These are phyloP conservation scores for Lolium perenne DNA, from an alignment of 176 grass and related monocot genomes.

Conservation along the genomic window DNA sequence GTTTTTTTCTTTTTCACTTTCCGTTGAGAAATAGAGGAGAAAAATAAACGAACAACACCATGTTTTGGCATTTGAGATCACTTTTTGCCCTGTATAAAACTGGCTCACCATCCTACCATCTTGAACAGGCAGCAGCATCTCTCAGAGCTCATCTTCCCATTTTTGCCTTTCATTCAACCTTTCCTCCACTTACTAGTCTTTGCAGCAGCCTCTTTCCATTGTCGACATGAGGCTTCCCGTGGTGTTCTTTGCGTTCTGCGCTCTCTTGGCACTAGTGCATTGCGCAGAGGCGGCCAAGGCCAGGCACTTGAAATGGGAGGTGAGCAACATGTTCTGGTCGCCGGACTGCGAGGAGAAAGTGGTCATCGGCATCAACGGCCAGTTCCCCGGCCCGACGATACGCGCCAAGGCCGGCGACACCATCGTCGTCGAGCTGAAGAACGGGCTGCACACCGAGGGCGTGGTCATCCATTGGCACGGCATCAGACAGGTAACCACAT, in stretches of 20 bases:
- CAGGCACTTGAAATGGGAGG: conserved; percentile 76
- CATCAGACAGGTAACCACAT: conserved; percentile 64
- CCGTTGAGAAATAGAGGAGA: background rate
- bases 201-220: background rate
- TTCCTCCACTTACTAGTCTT: conserved; percentile 41
- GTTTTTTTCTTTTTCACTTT: background rate
- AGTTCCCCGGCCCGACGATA: conserved; percentile 79
- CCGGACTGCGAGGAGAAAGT: conserved; percentile 79
- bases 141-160: background rate
- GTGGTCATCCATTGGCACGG: conserved; percentile 95
- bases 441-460: conserved; percentile 73
- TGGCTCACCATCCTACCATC: background rate
- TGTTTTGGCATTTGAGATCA: too few relatives aligned
- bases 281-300: conserved; percentile 50
- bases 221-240: conserved; percentile 41
- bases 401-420: conserved; percentile 70
- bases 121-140: background rate
- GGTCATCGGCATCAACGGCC: conserved; percentile 79
- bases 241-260: conserved; percentile 24
- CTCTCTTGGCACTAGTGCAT: conserved; percentile 20
- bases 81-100: conserved; percentile 40
- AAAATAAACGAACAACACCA: too few relatives aligned
- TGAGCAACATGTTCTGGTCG: conserved; percentile 73
- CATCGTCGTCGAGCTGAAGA: conserved; percentile 73
- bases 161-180: background rate